Percentiles rank a stretch among this genome's conserved stretches.
Evolutionary conservation across 805 yeast genomes (phyloP).

Genomic region (Nakazawaea ambrosiae): DNA sequence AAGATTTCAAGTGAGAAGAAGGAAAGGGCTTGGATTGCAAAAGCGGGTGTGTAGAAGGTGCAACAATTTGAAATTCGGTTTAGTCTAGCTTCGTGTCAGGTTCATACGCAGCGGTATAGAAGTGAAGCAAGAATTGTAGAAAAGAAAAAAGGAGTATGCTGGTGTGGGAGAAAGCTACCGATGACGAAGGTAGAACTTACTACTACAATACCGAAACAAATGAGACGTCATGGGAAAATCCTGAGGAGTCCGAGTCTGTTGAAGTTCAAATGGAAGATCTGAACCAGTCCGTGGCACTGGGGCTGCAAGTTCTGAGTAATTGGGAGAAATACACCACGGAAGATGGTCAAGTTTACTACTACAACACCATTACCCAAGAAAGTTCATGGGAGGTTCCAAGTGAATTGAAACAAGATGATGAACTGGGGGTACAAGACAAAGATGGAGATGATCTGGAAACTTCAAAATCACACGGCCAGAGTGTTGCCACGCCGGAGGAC

Average conservation of each 20-base stretch:
- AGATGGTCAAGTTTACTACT: constrained; percentile 56
- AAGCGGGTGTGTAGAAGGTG: too few relatives aligned
- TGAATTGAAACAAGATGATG: constrained; percentile 23
- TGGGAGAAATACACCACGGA: constrained; percentile 47
- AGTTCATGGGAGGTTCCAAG: constrained; percentile 80
- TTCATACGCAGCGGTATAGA: too few relatives aligned
- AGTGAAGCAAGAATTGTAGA: too few relatives aligned
- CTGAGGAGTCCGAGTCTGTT: constrained; percentile 50
- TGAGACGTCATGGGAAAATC: constrained; percentile 78
- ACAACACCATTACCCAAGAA: constrained; percentile 53
- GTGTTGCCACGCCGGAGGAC: too few relatives aligned
- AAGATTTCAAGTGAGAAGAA: too few relatives aligned
- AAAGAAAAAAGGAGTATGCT: too few relatives aligned
- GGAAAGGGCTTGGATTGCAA: too few relatives aligned
- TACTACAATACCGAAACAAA: constrained; percentile 62
- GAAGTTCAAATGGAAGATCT: neutral
- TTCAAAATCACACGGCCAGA: too few relatives aligned
- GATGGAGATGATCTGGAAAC: too few relatives aligned
- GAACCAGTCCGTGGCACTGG: constrained; percentile 26
- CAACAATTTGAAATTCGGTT: too few relatives aligned
- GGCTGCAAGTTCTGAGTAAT: constrained; percentile 42
- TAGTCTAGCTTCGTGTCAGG: too few relatives aligned
- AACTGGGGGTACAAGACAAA: neutral
- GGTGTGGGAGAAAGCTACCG: constrained; percentile 59
- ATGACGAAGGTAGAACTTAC: constrained; percentile 62